Evolutionary conservation across 306 rosid species (phyloP).

Genomic region (Prunus fruticosa): DNA sequence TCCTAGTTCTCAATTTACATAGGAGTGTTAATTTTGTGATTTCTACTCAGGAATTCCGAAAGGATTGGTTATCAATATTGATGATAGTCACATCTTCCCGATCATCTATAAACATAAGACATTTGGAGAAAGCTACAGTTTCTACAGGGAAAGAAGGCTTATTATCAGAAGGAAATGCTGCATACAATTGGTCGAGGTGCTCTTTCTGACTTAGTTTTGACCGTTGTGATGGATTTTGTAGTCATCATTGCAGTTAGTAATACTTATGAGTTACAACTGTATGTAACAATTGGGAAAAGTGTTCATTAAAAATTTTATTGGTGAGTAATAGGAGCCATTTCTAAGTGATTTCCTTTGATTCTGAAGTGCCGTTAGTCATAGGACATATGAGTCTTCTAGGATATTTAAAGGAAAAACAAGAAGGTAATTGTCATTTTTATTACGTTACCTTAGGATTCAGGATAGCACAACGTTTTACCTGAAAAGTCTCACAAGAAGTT

Average conservation of each 20-base stretch:
- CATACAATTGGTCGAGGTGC: conserved; percentile 98
- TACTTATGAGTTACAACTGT: not conserved
- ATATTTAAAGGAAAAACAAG: not conserved
- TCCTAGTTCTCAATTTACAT: not conserved
- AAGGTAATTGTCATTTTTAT: not conserved
- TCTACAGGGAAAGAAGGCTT: conserved; percentile 98
- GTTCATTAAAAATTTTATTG: not conserved
- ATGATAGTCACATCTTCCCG: conserved; percentile 95
- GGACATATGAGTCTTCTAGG: not conserved
- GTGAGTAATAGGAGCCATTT: not conserved
- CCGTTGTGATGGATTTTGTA: not conserved
- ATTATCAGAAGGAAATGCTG: conserved; percentile 91
- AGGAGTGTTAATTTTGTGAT: not conserved
- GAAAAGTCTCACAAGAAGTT: not conserved
- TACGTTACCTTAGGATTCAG: not conserved
- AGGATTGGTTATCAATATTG: conserved; percentile 87
- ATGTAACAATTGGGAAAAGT: not conserved
- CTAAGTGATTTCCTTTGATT: not conserved
- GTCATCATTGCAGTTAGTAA: not conserved
- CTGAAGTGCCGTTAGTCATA: not conserved
- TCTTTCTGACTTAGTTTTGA: conserved; percentile 24
- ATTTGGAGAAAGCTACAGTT: conserved; percentile 97
- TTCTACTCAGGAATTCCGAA: conserved; percentile 74
- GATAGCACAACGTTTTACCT: not conserved
- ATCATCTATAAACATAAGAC: conserved; percentile 92